Conservation (phyloP, 768 basidiomycete species). For the Imleria badia region DNA sequence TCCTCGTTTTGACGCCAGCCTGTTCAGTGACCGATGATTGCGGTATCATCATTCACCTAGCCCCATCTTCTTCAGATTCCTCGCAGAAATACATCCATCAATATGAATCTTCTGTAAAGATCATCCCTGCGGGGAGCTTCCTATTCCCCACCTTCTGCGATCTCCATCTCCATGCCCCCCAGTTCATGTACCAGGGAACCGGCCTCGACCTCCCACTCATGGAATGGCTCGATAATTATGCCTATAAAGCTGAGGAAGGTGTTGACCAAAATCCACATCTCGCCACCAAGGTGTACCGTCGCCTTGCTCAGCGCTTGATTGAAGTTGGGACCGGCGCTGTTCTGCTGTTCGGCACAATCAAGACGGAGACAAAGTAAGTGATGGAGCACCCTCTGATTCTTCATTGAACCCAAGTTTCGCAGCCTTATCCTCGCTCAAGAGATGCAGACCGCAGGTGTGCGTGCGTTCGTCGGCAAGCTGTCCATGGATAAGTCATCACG, state of each 20-base stretch:
- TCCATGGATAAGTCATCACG: constrained; percentile 84
- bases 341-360: constrained; percentile 82
- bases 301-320: constrained; percentile 63
- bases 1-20: constrained; percentile 1
- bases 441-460: constrained; percentile 69
- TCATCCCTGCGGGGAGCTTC: constrained; percentile 57
- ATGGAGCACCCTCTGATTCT: not conserved
- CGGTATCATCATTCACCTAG: constrained; percentile 55
- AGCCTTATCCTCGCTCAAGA: constrained; percentile 77
- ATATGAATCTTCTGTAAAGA: constrained; percentile 18
- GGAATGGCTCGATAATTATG: constrained; percentile 82
- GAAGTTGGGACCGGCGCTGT: constrained; percentile 78
- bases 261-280: constrained; percentile 62
- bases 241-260: constrained; percentile 77
- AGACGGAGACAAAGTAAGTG: constrained; percentile 74
- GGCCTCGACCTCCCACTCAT: constrained; percentile 83
- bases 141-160: constrained; percentile 80
- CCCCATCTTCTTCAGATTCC: constrained; percentile 33
- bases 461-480: constrained; percentile 86
- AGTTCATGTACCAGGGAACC: constrained; percentile 85
- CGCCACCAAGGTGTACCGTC: constrained; percentile 65
- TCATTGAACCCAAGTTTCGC: not conserved
- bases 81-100: constrained; percentile 36
- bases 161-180: constrained; percentile 85
- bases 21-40: constrained; percentile 31